Percentiles rank a stretch among this genome's conserved stretches.
Evolutionary conservation across 2,329 filamentous ascomycete genomes (phyloP).

Genomic region (Malbranchea zuffiana): DNA sequence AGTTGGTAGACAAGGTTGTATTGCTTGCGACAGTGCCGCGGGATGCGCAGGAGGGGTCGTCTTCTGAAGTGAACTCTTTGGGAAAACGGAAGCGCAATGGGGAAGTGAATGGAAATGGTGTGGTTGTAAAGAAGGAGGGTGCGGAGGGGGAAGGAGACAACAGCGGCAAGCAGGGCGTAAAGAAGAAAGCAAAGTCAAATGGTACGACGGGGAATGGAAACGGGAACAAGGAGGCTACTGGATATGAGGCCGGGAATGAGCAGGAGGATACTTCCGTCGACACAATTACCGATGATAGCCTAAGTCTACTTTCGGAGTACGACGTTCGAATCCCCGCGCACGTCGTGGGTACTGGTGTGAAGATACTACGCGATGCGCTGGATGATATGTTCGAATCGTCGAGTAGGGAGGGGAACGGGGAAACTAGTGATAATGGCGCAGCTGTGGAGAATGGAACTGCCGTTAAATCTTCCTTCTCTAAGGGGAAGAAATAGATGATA

Average conservation of each 20-base stretch:
- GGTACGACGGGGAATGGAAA: background rate
- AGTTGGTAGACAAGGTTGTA: conserved; percentile 45
- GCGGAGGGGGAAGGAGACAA: conserved; percentile 1
- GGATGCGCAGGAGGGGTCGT: conserved; percentile 10
- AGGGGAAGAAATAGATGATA: no score
- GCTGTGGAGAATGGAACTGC: no score
- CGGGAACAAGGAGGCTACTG: background rate
- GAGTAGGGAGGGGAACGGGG: no score
- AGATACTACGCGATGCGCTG: conserved; percentile 42
- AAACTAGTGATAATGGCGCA: no score
- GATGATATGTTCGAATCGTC: conserved; percentile 24
- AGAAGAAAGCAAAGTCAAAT: background rate
- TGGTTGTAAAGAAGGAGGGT: conserved; percentile 15
- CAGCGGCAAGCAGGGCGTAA: background rate
- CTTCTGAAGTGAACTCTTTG: background rate
- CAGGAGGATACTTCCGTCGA: background rate
- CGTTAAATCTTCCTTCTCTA: no score
- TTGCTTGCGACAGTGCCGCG: conserved; percentile 31
- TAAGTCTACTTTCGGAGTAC: conserved; percentile 3
- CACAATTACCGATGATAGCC: background rate
- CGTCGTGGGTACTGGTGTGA: conserved; percentile 42
- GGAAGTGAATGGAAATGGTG: conserved; percentile 18
- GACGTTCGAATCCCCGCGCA: conserved; percentile 41
- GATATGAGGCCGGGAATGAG: background rate
- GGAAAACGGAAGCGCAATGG: conserved; percentile 12